phyloP scores from a whole-genome alignment of 2,329 filamentous ascomycete species.

The Penicillium sclerotigenum region DNA sequence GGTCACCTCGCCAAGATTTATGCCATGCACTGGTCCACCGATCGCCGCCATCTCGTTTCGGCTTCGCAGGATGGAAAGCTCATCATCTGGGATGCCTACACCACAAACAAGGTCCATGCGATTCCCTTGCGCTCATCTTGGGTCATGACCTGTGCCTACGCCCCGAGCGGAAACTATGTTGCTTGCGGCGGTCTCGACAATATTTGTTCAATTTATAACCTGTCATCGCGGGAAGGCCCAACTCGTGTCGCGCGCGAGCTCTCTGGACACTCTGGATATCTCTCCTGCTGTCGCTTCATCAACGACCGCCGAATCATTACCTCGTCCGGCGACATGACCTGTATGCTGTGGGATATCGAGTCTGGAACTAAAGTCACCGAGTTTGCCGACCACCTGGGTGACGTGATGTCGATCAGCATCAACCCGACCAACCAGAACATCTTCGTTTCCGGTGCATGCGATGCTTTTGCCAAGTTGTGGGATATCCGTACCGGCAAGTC shows the following conservation, averaged over 20 bases:
- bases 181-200: conserved; percentile 98
- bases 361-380: conserved; percentile 96
- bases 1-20: conserved; percentile 99
- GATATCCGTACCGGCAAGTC: conserved; percentile 98
- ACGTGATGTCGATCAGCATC: conserved; percentile 99
- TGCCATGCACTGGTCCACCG: conserved; percentile 99
- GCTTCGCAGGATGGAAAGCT: conserved; percentile 98
- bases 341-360: conserved; percentile 99
- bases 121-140: conserved; percentile 96
- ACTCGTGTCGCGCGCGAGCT: conserved; percentile 93
- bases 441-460: conserved; percentile 98
- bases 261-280: conserved; percentile 93
- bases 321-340: conserved; percentile 98
- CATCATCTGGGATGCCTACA: conserved; percentile 99
- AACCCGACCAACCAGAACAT: conserved; percentile 99
- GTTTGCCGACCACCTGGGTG: conserved; percentile 95
- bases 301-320: conserved; percentile 97
- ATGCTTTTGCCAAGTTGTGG: conserved; percentile 98
- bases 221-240: conserved; percentile 94
- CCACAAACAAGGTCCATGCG: conserved; percentile 98
- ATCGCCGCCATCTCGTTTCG: conserved; percentile 92
- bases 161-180: conserved; percentile 96
- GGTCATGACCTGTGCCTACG: conserved; percentile 99
- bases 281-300: conserved; percentile 98
- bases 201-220: conserved; percentile 99